These are phyloP conservation scores for Salix arbutifolia DNA, from an alignment of 345 rosid genomes.

Conservation along the genomic window DNA sequence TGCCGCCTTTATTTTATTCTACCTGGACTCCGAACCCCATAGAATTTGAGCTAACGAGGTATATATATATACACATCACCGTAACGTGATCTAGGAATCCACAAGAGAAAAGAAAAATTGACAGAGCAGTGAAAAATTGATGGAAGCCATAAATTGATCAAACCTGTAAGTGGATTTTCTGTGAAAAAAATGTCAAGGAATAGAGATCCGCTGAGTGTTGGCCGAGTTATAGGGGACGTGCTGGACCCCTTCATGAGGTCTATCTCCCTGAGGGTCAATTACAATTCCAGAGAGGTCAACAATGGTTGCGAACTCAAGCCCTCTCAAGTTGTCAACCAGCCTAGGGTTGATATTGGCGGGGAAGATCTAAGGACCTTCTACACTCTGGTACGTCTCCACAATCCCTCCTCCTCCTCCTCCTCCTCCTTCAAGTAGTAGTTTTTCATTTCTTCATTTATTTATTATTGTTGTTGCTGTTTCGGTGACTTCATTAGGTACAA, in stretches of 20 bases:
- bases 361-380: constrained; percentile 60
- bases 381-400: constrained; percentile 40
- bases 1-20: background rate
- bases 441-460: background rate
- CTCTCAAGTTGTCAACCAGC: constrained; percentile 44
- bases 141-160: background rate
- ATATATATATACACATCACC: background rate
- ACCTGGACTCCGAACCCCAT: background rate
- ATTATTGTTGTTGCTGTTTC: background rate
- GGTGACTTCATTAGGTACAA: background rate
- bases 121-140: background rate
- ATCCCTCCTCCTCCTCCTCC: background rate
- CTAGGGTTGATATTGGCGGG: constrained; percentile 62
- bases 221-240: constrained; percentile 66
- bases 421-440: background rate
- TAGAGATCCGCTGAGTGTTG: constrained; percentile 59
- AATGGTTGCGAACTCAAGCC: constrained; percentile 67
- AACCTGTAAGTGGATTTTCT: background rate
- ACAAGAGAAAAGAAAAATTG: background rate
- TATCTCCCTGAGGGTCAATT: constrained; percentile 37
- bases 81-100: background rate
- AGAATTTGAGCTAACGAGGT: background rate
- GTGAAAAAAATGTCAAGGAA: constrained; percentile 37
- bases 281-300: constrained; percentile 29
- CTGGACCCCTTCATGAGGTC: constrained; percentile 53